phyloP scores from a whole-genome alignment of 768 basidiomycete species.

The Phylloporus sp. region DNA sequence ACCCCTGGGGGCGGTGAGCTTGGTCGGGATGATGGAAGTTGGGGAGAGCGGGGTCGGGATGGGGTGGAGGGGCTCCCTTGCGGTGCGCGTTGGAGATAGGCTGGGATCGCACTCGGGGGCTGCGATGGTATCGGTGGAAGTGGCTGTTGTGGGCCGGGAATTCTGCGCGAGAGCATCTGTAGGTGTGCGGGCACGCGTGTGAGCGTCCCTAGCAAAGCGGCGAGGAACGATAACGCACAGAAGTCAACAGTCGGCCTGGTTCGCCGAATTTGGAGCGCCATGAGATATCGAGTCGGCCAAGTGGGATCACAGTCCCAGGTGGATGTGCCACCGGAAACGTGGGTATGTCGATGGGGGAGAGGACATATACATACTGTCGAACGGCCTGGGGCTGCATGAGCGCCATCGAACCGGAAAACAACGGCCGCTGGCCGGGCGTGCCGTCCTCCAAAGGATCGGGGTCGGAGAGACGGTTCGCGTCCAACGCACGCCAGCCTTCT shows the following conservation, averaged over 20 bases:
- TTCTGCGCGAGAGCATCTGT: conserved; percentile 73
- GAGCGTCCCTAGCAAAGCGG: neutral
- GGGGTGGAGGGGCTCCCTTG: conserved; percentile 35
- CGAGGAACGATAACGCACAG: conserved; percentile 36
- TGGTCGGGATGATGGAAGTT: conserved; percentile 47
- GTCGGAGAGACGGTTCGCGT: conserved; percentile 42
- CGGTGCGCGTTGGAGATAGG: conserved; percentile 61
- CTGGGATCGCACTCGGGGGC: conserved; percentile 68
- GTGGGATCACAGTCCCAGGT: conserved; percentile 69
- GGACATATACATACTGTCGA: conserved; percentile 83
- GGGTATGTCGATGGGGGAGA: conserved; percentile 48
- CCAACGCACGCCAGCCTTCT: conserved; percentile 57
- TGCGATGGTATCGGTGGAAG: conserved; percentile 29
- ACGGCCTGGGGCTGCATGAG: conserved; percentile 81
- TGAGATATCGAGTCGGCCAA: conserved; percentile 83
- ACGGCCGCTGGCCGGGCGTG: conserved; percentile 23
- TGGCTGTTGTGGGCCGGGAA: conserved; percentile 48
- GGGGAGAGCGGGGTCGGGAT: conserved; percentile 57
- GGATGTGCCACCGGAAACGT: conserved; percentile 44
- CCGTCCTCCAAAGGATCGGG: neutral
- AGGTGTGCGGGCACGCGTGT: neutral
- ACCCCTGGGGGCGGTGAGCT: conserved; percentile 49
- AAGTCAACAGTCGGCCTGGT: conserved; percentile 81
- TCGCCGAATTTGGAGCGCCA: conserved; percentile 87
- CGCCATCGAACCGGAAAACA: conserved; percentile 60